Evolutionary conservation across 2,329 filamentous ascomycete genomes (phyloP), one percentile per base, ranked within the genome.

Genomic region (Neonectria ditissima): DNA sequence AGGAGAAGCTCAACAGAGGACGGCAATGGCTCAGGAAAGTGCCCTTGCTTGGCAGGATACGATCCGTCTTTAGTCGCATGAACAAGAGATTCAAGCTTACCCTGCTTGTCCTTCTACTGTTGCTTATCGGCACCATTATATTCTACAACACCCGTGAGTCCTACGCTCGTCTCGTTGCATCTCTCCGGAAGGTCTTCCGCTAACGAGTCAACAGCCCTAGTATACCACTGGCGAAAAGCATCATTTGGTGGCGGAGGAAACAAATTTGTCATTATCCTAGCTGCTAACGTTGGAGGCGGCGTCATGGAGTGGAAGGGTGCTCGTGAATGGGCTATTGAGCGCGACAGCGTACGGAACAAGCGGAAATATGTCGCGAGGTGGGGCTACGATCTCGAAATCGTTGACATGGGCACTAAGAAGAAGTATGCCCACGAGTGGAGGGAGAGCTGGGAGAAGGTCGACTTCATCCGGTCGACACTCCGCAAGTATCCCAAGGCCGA

Each of bases 221-320:
- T 84, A 34, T 87, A 87, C 71, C 80, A 81, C 77, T 97, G 92
- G 83, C 89, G 93, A 73, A 86, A 92, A 80, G 86, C 91, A 50
- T 82, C 89, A 37, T 86, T 86, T 79, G 83, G 97, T 4, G 94
- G 95, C 54, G 92, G 92, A 52, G 96, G 96, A 20, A 90, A 91
- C 75, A 98, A 97, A 75, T 94, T 92, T 75, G 96, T 99, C 68
- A 91, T 99, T 58, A 94, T 99, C 66, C 84, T 98, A 20, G 94
- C 92, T 24, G 94, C 96, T 59, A 99, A 99, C 75, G 87, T 97
- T 67, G 96, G 96, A 52, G 96, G 96, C 63, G 96, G 96, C 73
- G 96, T 99, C 8, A 98, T 98, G 94, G 95, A 97, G 76, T 97
- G 94, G 95, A 99, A 99, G 79, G 95, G 95, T 0, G 92, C 95